Evolutionary conservation across 768 basidiomycete species (phyloP).

Genomic region (Serendipita indica): DNA sequence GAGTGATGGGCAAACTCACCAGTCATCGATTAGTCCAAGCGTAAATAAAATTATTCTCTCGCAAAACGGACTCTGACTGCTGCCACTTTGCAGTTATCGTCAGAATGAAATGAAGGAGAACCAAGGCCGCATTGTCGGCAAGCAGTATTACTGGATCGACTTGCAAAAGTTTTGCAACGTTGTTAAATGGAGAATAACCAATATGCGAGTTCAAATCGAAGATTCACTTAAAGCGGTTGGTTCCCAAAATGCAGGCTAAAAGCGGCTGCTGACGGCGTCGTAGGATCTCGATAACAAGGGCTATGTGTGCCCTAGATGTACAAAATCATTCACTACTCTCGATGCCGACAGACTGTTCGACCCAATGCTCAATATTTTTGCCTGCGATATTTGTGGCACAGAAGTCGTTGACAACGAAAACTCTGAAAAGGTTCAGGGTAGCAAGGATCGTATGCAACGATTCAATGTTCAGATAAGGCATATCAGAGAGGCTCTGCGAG

Average conservation of each 20-base stretch:
- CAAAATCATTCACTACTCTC: slow-evolving; percentile 66
- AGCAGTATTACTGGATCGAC: slow-evolving; percentile 93
- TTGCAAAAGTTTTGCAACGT: slow-evolving; percentile 93
- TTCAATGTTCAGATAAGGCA: slow-evolving; percentile 86
- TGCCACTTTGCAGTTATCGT: slow-evolving; percentile 43
- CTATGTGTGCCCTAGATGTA: slow-evolving; percentile 88
- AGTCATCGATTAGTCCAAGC: slow-evolving; percentile 63
- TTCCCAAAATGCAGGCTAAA: background rate
- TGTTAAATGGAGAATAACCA: slow-evolving; percentile 91
- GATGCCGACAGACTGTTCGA: slow-evolving; percentile 79
- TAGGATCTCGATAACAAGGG: slow-evolving; percentile 95
- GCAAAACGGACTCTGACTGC: slow-evolving; percentile 1
- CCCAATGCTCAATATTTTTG: slow-evolving; percentile 43
- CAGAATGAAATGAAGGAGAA: slow-evolving; percentile 88
- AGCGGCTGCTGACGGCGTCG: background rate
- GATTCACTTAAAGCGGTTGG: slow-evolving; percentile 3
- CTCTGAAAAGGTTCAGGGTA: slow-evolving; percentile 66
- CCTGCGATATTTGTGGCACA: slow-evolving; percentile 72
- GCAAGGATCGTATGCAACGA: slow-evolving; percentile 89
- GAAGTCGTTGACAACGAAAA: slow-evolving; percentile 89
- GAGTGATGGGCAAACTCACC: slow-evolving; percentile 67
- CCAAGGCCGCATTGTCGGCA: slow-evolving; percentile 70
- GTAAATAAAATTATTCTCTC: slow-evolving; percentile 1
- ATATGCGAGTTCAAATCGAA: slow-evolving; percentile 44
- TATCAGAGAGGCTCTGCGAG: slow-evolving; percentile 74